Evolutionary conservation across 2,329 filamentous ascomycete species (phyloP), one percentile per base, ranked within the genome.

Genomic region (Hypoxylon sp.): DNA sequence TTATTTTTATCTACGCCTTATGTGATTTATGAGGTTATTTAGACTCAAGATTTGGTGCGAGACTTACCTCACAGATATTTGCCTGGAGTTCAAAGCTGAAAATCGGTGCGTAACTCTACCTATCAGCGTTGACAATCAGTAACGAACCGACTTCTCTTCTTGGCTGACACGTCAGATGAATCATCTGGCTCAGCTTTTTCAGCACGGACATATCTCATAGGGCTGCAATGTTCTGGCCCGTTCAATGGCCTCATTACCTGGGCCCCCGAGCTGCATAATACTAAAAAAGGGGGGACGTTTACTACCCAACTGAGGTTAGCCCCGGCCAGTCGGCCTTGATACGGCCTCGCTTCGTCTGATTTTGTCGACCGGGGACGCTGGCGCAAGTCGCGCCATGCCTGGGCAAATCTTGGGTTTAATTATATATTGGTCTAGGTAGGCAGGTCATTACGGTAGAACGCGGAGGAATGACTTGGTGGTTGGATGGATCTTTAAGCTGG

Each of bases 221-320:
- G 60, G 52, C 60, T 63, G 51, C 30, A 46, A 55, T 38, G 10
- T 43, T 28, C 46, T 6, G 45, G 38, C 17, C 34, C 38, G 48
- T 25, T 38, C 52, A 28, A 46, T 25, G 34, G n/a, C 30, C 9
- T 30, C 32, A 14, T 51, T 51, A 25, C 28, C 28, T 25, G 17
- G 19, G 38, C 59, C 28, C 36, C n/a, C n/a, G n/a, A n/a, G n/a
- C n/a, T n/a, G n/a, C n/a, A n/a, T n/a, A 38, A 32, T 6, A 30
- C 28, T 9, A 30, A 30, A 30, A 36, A 55, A 5, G 43, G 56
- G 56, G 50, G 38, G 38, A 28, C 38, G 25, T 30, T 34, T 59
- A 58, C 52, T 58, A 38, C 52, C 41, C 25, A 14, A 60, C 23
- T 23, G 28, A 23, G 34, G 23, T 45, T 57, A 57, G 51, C 63